phyloP scores from a whole-genome alignment of 495 filamentous ascomycete genomes.

The Aspergillus carlsbadensis region DNA sequence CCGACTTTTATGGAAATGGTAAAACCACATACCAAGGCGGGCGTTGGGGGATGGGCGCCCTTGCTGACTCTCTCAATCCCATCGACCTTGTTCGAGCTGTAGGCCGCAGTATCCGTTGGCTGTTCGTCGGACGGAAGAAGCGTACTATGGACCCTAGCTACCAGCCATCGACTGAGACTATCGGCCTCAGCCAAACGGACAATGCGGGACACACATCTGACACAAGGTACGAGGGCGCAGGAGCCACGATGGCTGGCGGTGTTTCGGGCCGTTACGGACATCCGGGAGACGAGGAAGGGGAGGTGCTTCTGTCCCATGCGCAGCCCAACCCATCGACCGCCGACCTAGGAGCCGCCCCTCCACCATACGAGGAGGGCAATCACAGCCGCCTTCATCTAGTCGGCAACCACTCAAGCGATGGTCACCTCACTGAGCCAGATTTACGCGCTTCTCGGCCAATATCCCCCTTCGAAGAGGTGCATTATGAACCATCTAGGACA shows the following conservation, averaged over 20 bases:
- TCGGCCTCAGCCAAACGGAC: slow-evolving; percentile 31
- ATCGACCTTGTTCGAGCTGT: slow-evolving; percentile 82
- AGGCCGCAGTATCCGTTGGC: slow-evolving; percentile 75
- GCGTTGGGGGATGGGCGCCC: slow-evolving; percentile 57
- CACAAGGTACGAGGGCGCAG: slow-evolving; percentile 38
- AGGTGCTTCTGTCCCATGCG: slow-evolving; percentile 39
- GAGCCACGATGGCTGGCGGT: slow-evolving; percentile 22
- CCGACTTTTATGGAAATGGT: slow-evolving; percentile 48
- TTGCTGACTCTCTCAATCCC: slow-evolving; percentile 74
- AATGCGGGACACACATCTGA: slow-evolving; percentile 11
- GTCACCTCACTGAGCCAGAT: slow-evolving; percentile 14
- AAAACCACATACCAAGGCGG: slow-evolving; percentile 60
- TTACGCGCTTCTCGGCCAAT: slow-evolving; percentile 14
- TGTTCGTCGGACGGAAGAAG: slow-evolving; percentile 68
- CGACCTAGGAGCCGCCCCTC: slow-evolving; percentile 12
- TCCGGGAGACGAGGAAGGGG: slow-evolving; percentile 38
- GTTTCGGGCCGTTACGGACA: slow-evolving; percentile 21
- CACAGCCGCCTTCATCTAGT: slow-evolving; percentile 20
- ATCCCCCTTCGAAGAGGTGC: slow-evolving; percentile 31
- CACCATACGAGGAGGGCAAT: slow-evolving; percentile 25
- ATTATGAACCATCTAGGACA: slow-evolving; percentile 20
- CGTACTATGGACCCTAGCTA: slow-evolving; percentile 55
- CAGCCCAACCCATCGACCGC: slow-evolving; percentile 36
- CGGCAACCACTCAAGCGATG: slow-evolving; percentile 11
- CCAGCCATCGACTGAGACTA: slow-evolving; percentile 27